Percentiles rank a stretch among this genome's conserved stretches.
Conservation (phyloP, 2,329 filamentous ascomycete genomes). For the Penicillium occitanis region DNA sequence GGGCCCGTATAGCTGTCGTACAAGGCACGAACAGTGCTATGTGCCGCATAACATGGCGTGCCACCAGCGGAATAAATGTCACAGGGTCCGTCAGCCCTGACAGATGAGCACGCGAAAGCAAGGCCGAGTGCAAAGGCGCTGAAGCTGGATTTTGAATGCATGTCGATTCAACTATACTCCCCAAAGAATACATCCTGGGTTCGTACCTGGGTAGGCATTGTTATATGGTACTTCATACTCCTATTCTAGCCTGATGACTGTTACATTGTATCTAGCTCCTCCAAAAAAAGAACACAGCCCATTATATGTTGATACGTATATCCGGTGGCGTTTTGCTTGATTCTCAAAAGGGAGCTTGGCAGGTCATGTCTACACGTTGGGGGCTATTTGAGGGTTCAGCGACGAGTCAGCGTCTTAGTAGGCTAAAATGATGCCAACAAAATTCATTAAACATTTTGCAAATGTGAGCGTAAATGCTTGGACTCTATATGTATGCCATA, state of each 20-base stretch:
- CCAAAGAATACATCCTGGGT: not conserved
- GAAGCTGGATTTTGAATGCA: not conserved
- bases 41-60: slow-evolving; percentile 17
- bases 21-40: slow-evolving; percentile 16
- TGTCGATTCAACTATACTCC: not conserved
- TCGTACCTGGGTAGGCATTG: not conserved
- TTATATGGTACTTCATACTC: not conserved
- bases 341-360: not conserved
- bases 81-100: slow-evolving; percentile 7
- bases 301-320: not conserved
- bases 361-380: not conserved
- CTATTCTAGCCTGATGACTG: not conserved
- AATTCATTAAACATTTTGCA: not conserved
- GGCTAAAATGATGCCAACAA: not conserved
- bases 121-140: not conserved
- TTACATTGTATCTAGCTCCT: not conserved
- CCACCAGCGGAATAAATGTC: slow-evolving; percentile 15
- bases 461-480: not conserved
- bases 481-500: not conserved
- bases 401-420: not conserved
- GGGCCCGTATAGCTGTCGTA: slow-evolving; percentile 9
- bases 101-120: not conserved
- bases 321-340: not conserved
- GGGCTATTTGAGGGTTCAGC: not conserved
- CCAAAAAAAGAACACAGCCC: not conserved